Conservation (phyloP, 2,329 filamentous ascomycete species). For the Ophiostoma sp. region DNA sequence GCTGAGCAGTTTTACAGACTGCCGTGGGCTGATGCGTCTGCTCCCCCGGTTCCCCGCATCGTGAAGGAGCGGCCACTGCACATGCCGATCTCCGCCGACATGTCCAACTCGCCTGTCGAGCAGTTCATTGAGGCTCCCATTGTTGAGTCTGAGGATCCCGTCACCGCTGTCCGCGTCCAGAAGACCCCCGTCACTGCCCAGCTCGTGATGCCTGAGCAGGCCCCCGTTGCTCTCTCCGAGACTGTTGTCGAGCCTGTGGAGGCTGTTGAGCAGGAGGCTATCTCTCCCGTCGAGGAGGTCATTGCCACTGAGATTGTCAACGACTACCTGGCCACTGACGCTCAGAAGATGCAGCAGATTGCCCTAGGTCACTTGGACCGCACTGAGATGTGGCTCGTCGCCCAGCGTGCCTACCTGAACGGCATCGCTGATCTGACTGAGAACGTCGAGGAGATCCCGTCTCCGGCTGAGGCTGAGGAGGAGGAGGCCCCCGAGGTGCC, state of each 20-base stretch:
- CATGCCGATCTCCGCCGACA: conserved; percentile 39
- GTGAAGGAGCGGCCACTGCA: conserved; percentile 39
- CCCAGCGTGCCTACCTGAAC: conserved; percentile 75
- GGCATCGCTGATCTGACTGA: conserved; percentile 61
- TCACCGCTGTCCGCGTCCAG: conserved; percentile 55
- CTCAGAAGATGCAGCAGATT: conserved; percentile 68
- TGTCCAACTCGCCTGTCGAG: conserved; percentile 57
- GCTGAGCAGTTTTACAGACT: conserved; percentile 88
- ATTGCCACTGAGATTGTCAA: conserved; percentile 64
- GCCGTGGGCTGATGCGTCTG: conserved; percentile 64
- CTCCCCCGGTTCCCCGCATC: conserved; percentile 35
- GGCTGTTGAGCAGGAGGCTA: conserved; percentile 34
- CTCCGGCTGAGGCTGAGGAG: conserved; percentile 31
- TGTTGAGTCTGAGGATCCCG: conserved; percentile 56
- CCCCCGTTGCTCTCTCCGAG: conserved; percentile 32
- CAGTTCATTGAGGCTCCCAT: conserved; percentile 64
- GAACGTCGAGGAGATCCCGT: conserved; percentile 26
- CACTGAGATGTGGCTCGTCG: conserved; percentile 81
- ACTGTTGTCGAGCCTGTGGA: conserved; percentile 43
- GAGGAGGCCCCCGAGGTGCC: conserved; percentile 29
- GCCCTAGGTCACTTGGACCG: conserved; percentile 76
- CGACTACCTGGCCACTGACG: conserved; percentile 75
- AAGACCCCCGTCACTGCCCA: conserved; percentile 41
- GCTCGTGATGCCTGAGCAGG: conserved; percentile 32
- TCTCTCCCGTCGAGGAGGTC: conserved; percentile 55